phyloP scores from a whole-genome alignment of 352 stramenopile species.

The Globisporangium iwayamae region DNA sequence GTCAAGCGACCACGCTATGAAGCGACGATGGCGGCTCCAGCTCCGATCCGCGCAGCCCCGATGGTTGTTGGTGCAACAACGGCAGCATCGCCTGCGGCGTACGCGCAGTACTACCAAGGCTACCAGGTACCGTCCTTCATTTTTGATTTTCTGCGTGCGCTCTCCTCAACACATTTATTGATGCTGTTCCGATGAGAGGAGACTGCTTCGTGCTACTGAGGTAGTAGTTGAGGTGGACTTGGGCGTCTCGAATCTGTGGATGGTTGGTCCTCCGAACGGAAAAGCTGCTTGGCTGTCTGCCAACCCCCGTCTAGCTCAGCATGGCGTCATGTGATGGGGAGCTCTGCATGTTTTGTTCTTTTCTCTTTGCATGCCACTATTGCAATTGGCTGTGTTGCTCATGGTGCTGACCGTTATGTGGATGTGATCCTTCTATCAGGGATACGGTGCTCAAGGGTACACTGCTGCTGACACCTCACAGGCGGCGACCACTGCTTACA shows the following conservation, averaged over 20 bases:
- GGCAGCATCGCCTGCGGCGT: slow-evolving; percentile 28
- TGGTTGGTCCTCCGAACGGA: neutral
- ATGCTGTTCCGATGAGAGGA: slow-evolving; percentile 15
- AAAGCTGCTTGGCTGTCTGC: neutral
- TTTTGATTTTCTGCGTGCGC: slow-evolving; percentile 16
- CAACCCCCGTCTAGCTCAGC: neutral
- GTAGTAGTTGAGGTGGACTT: neutral
- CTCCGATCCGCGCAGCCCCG: slow-evolving; percentile 14
- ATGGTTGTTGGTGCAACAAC: slow-evolving; percentile 21
- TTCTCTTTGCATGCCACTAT: slow-evolving; percentile 4
- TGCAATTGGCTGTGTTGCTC: neutral
- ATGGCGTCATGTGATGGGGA: slow-evolving; percentile 11
- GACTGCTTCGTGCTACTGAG: slow-evolving; percentile 7
- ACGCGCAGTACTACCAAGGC: slow-evolving; percentile 69
- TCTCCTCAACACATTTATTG: slow-evolving; percentile 13
- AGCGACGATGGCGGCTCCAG: slow-evolving; percentile 19
- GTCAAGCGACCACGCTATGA: slow-evolving; percentile 58
- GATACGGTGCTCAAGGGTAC: slow-evolving; percentile 52
- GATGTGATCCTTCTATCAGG: slow-evolving; percentile 24
- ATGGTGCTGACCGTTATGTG: neutral
- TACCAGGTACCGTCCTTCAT: slow-evolving; percentile 60
- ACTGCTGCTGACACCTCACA: slow-evolving; percentile 26
- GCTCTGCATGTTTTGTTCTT: slow-evolving; percentile 6
- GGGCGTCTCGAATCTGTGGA: neutral
- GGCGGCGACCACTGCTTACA: slow-evolving; percentile 27